phyloP scores from a whole-genome alignment of 352 stramenopile genomes.

The Globisporangium yorkense region DNA sequence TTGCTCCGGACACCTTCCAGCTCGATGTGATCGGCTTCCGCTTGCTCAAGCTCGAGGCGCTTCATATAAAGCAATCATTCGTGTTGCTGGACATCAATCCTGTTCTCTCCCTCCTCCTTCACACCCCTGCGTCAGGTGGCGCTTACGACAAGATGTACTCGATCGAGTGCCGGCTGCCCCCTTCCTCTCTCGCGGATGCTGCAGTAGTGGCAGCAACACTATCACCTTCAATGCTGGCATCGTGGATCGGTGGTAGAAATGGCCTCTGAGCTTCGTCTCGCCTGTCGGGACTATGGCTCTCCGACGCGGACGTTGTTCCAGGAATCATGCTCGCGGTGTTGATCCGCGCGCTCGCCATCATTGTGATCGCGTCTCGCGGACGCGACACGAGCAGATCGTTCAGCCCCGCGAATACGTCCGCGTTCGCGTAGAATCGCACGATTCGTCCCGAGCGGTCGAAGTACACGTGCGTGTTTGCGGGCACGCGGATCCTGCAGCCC shows the following conservation, averaged over 20 bases:
- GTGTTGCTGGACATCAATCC: background rate
- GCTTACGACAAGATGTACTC: conserved; percentile 5
- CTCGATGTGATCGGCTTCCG: background rate
- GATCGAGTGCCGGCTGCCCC: background rate
- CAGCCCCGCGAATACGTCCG: conserved; percentile 3
- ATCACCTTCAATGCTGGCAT: background rate
- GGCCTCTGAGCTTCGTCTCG: too few relatives aligned
- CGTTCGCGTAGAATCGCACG: conserved; percentile 5
- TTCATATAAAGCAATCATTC: background rate
- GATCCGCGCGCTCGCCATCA: conserved; percentile 9
- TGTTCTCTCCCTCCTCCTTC: background rate
- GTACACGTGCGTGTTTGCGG: background rate
- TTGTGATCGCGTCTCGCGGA: conserved; percentile 4
- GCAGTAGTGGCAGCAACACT: background rate
- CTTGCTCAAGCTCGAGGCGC: too few relatives aligned
- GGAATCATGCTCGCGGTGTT: conserved; percentile 6
- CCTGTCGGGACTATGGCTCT: too few relatives aligned
- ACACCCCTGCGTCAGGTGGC: too few relatives aligned
- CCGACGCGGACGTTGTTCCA: background rate
- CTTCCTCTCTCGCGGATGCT: background rate
- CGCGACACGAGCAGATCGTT: conserved; percentile 4
- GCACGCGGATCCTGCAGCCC: conserved; percentile 3
- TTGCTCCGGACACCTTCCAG: too few relatives aligned
- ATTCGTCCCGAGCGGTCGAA: conserved; percentile 2
- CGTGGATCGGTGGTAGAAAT: too few relatives aligned